phyloP scores from a whole-genome alignment of 306 rosid genomes.

The Rosa chinensis region DNA sequence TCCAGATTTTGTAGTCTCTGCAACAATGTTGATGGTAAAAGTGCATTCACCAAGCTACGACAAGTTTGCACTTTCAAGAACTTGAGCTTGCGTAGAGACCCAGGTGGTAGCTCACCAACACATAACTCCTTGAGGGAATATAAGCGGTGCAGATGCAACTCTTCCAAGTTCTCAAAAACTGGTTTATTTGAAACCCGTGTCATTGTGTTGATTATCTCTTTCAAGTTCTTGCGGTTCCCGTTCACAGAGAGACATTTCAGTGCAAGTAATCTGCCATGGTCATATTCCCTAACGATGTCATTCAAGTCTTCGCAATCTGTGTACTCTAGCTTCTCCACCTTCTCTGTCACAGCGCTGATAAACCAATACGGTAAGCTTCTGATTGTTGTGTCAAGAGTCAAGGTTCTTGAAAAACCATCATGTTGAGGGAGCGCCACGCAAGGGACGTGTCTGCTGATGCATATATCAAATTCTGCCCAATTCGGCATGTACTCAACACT shows the following conservation, averaged over 20 bases:
- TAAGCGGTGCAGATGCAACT: background rate
- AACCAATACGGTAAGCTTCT: background rate
- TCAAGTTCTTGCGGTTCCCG: background rate
- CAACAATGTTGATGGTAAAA: constrained; percentile 8
- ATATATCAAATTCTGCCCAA: background rate
- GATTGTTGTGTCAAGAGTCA: background rate
- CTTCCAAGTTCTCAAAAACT: constrained; percentile 4
- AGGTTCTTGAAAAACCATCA: background rate
- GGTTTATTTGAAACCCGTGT: background rate
- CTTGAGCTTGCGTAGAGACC: constrained; percentile 5
- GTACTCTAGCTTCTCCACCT: constrained; percentile 8
- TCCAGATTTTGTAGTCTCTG: constrained; percentile 3
- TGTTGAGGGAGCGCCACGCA: background rate
- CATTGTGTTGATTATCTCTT: background rate
- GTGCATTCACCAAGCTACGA: background rate
- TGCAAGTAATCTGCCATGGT: background rate
- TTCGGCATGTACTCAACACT: background rate
- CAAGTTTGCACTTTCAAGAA: constrained; percentile 15
- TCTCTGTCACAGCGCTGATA: background rate
- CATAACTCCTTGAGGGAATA: background rate
- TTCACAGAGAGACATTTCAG: background rate
- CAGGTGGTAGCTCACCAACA: background rate
- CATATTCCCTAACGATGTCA: background rate
- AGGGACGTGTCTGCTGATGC: background rate
- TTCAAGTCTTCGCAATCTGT: background rate